phyloP scores from a whole-genome alignment of 306 rosid genomes.

The Luffa acutangula region DNA sequence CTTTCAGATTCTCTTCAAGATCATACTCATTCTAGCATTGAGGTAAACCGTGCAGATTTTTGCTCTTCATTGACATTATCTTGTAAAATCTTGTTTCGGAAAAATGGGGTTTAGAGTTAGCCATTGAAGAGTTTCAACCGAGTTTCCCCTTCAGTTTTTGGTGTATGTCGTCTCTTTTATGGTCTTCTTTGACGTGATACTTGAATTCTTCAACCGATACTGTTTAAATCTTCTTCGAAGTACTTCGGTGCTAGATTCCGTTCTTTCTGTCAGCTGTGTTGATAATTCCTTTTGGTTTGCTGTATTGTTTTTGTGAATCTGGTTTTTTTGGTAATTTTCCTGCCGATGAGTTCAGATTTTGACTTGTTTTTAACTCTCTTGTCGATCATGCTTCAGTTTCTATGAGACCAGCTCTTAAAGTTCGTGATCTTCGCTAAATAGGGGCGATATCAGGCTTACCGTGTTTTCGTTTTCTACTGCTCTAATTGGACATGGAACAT shows the following conservation, averaged over 20 bases:
- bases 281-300: background rate
- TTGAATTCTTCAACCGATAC: background rate
- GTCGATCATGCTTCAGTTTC: background rate
- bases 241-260: background rate
- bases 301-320: background rate
- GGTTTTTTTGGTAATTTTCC: background rate
- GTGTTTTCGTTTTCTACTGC: background rate
- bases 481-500: slow-evolving; percentile 34
- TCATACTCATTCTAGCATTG: background rate
- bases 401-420: background rate
- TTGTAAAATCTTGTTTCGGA: background rate
- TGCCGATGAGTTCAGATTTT: too few relatives aligned
- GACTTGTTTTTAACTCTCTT: background rate
- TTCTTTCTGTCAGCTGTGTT: background rate
- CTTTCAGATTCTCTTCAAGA: too few relatives aligned
- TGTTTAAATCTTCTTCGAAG: background rate
- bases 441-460: background rate
- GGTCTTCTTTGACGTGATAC: background rate
- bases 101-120: background rate
- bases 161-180: background rate
- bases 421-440: background rate
- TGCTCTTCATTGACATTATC: background rate
- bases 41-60: slow-evolving; percentile 10
- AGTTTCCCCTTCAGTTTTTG: background rate
- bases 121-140: background rate